phyloP scores from a whole-genome alignment of 192 early-diverging fungal genomes.

The Oehlia diaphana region DNA sequence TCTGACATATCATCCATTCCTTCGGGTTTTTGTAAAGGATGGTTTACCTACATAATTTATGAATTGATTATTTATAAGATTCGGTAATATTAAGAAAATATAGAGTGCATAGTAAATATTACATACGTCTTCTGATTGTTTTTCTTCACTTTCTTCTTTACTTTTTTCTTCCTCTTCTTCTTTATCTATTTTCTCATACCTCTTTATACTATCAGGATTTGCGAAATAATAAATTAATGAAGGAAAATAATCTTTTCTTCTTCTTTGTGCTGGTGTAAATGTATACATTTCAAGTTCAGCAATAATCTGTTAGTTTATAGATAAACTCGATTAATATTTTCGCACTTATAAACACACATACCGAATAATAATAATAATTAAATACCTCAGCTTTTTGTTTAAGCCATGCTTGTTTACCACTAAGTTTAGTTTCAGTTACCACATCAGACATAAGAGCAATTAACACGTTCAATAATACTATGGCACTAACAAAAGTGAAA shows the following conservation, averaged over 20 bases:
- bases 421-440: not conserved
- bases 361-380: no score
- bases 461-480: constrained; percentile 21
- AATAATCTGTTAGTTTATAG: not conserved
- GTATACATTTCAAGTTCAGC: constrained; percentile 13
- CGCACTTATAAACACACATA: no score
- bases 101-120: not conserved
- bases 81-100: not conserved
- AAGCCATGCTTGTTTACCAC: constrained; percentile 20
- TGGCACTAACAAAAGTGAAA: constrained; percentile 13
- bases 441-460: constrained; percentile 18
- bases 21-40: not conserved
- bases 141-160: not conserved
- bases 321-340: no score
- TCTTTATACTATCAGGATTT: constrained; percentile 4
- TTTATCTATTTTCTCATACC: not conserved
- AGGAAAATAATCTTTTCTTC: constrained; percentile 20
- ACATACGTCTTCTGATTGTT: not conserved
- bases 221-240: constrained; percentile 20
- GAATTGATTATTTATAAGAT: not conserved
- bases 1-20: not conserved
- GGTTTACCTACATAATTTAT: not conserved
- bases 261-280: constrained; percentile 4
- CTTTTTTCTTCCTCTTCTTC: not conserved
- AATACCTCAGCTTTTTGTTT: constrained; percentile 20